Conservation (phyloP, 179 eudicot species). For the Actinidia arguta region DNA sequence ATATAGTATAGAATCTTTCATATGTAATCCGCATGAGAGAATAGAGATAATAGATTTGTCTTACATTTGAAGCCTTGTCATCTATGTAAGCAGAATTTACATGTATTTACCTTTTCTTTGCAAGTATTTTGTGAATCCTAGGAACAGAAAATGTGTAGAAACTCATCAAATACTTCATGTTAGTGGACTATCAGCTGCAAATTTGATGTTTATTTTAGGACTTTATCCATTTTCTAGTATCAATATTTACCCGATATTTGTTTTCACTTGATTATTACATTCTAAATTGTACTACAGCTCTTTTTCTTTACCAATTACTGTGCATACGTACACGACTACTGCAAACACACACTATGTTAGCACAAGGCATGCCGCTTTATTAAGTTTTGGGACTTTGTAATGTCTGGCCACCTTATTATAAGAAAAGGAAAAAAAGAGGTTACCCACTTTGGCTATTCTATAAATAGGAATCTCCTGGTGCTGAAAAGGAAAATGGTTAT, state of each 20-base stretch:
- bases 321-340: too few species aligned
- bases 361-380: too few species aligned
- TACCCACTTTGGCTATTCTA: background rate
- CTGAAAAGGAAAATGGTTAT: slow-evolving; percentile 9
- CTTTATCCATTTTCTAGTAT: background rate
- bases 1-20: background rate
- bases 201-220: background rate
- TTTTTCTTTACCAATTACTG: background rate
- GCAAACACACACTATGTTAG: too few species aligned
- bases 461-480: background rate
- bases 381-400: background rate
- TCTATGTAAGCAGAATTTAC: too few species aligned
- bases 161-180: background rate
- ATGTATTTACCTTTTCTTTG: background rate
- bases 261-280: background rate
- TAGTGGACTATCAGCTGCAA: background rate
- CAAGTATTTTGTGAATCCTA: background rate
- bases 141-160: background rate
- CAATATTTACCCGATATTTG: background rate
- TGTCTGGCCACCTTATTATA: background rate
- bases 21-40: background rate
- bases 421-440: background rate
- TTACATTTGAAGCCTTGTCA: background rate
- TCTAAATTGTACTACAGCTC: background rate
- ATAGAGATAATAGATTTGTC: slow-evolving; percentile 5